Evolutionary conservation across 208 protist species (phyloP).

Genomic region (Naegleria lovaniensis): DNA sequence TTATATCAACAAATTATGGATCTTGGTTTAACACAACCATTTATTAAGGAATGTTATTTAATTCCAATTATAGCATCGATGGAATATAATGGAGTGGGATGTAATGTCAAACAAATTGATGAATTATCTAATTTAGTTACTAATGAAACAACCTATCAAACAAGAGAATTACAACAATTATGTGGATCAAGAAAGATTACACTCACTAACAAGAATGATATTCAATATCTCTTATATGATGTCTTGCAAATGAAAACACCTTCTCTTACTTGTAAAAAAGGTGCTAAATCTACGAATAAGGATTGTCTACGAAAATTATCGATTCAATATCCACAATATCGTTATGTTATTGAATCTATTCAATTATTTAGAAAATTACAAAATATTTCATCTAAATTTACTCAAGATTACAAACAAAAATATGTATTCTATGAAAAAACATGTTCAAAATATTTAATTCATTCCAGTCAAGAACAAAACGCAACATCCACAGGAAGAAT

Average conservation of each 20-base stretch:
- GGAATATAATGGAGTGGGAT: slow-evolving; percentile 38
- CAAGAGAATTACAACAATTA: background rate
- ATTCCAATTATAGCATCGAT: slow-evolving; percentile 30
- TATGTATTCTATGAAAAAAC: background rate
- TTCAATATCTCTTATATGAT: background rate
- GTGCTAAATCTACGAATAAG: background rate
- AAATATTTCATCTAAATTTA: background rate
- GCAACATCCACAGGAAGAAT: slow-evolving; percentile 42
- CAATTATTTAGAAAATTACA: background rate
- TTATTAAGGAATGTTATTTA: slow-evolving; percentile 7
- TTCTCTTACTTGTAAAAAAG: background rate
- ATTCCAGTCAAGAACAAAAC: slow-evolving; percentile 35
- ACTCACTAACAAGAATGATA: background rate
- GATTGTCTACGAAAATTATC: background rate
- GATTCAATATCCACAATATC: background rate
- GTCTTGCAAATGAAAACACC: background rate
- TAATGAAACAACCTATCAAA: background rate
- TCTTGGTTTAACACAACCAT: background rate
- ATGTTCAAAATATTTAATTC: background rate
- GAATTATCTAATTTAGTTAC: background rate
- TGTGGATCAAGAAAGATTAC: background rate
- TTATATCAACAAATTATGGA: background rate
- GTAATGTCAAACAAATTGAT: background rate
- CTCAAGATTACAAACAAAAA: background rate
- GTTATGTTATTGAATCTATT: background rate